phyloP scores from a whole-genome alignment of 2,329 filamentous ascomycete species.

The Cytospora piceicola region DNA sequence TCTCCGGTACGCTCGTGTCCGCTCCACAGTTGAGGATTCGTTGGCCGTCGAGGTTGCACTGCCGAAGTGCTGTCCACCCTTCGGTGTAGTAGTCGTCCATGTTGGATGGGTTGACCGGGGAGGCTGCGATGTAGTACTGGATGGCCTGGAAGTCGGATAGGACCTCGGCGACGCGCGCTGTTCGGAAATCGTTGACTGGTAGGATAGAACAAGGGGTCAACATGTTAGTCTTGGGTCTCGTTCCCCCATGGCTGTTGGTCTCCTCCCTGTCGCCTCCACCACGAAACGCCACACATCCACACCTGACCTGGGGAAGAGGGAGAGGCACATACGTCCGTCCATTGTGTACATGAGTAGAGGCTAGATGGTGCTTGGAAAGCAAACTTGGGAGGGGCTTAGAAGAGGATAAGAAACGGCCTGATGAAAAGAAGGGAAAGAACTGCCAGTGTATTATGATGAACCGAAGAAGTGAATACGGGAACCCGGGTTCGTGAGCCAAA shows the following conservation, averaged over 20 bases:
- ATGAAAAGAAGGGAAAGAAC: slow-evolving; percentile 6
- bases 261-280: background rate
- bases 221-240: background rate
- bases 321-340: slow-evolving; percentile 32
- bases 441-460: slow-evolving; percentile 15
- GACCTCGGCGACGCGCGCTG: slow-evolving; percentile 63
- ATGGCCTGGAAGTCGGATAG: slow-evolving; percentile 64
- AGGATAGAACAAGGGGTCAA: background rate
- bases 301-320: background rate
- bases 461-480: no score
- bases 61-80: slow-evolving; percentile 64
- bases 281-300: background rate
- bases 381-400: background rate
- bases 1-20: slow-evolving; percentile 61
- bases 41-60: slow-evolving; percentile 66
- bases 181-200: slow-evolving; percentile 64
- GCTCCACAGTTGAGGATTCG: slow-evolving; percentile 68
- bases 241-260: background rate
- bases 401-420: slow-evolving; percentile 12
- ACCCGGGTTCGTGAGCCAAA: slow-evolving; percentile 14
- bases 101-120: slow-evolving; percentile 57
- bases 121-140: slow-evolving; percentile 65
- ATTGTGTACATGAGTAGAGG: slow-evolving; percentile 18
- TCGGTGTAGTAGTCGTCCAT: slow-evolving; percentile 65
- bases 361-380: background rate